Conservation (phyloP, 805 yeast genomes). For the Hanseniaspora singularis region DNA sequence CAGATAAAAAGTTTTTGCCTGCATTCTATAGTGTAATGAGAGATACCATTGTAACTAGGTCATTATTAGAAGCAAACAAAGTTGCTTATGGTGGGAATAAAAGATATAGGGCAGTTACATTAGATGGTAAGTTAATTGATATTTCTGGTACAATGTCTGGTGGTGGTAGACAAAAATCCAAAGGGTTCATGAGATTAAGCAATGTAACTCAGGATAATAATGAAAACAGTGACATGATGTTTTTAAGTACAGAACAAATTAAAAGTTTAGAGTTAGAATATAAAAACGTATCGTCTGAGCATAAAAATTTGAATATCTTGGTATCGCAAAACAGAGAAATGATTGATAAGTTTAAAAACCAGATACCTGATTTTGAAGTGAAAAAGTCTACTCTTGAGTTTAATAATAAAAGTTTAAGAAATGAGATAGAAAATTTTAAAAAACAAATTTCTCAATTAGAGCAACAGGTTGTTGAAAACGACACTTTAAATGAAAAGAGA, state of each 20-base stretch:
- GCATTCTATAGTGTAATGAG: constrained; percentile 82
- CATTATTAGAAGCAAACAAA: constrained; percentile 65
- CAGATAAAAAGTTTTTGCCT: constrained; percentile 56
- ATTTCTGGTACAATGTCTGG: constrained; percentile 94
- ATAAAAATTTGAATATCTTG: constrained; percentile 38
- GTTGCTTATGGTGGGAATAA: constrained; percentile 71
- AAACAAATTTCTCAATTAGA: constrained; percentile 42
- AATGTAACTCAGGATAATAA: constrained; percentile 28
- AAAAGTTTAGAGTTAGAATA: constrained; percentile 42
- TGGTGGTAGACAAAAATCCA: constrained; percentile 64
- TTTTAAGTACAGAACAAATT: constrained; percentile 43
- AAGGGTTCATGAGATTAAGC: constrained; percentile 55
- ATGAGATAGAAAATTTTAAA: constrained; percentile 37
- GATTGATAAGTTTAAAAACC: constrained; percentile 46
- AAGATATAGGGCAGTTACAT: constrained; percentile 80
- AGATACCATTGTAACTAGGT: constrained; percentile 77
- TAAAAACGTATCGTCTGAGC: constrained; percentile 41
- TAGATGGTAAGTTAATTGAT: constrained; percentile 85
- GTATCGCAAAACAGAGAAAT: constrained; percentile 49
- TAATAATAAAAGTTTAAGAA: constrained; percentile 31
- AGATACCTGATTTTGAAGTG: constrained; percentile 57
- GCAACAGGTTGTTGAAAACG: constrained; percentile 33
- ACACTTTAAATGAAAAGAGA: neutral
- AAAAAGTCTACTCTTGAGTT: constrained; percentile 46
- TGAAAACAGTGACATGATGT: constrained; percentile 23